Evolutionary conservation across 129 eudicot species (phyloP).

Genomic region (Flaveria linearis): DNA sequence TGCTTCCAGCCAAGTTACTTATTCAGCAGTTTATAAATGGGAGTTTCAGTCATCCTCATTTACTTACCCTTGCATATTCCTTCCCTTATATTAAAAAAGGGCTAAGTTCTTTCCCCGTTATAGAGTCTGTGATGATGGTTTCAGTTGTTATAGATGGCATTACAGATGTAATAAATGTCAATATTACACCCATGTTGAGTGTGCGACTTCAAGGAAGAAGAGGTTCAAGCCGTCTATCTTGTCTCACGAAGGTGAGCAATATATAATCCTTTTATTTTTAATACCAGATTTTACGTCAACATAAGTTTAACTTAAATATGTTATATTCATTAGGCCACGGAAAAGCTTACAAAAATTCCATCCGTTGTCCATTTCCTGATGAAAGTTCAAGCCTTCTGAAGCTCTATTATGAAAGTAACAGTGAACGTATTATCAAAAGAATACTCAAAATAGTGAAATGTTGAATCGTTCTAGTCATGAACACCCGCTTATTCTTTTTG

Average conservation of each 20-base stretch:
- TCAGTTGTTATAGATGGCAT: background rate
- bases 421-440: background rate
- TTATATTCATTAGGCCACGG: background rate
- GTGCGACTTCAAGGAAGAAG: background rate
- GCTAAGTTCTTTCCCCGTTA: background rate
- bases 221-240: slow-evolving; percentile 3
- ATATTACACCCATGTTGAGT: slow-evolving; percentile 21
- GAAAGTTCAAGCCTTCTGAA: slow-evolving; percentile 7
- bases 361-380: background rate
- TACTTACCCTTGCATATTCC: slow-evolving; percentile 23
- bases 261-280: background rate
- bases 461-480: background rate
- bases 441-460: background rate
- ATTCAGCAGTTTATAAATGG: background rate
- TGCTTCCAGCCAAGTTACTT: background rate
- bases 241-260: background rate
- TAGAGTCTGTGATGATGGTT: background rate
- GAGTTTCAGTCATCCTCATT: slow-evolving; percentile 14
- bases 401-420: background rate
- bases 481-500: slow-evolving; percentile 12
- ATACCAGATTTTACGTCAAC: background rate
- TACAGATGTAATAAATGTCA: slow-evolving; percentile 16
- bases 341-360: background rate
- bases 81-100: background rate
- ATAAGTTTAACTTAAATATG: background rate